Evolutionary conservation across 192 early-diverging fungal genomes (phyloP).

Genomic region (Spizellomyces sp.): DNA sequence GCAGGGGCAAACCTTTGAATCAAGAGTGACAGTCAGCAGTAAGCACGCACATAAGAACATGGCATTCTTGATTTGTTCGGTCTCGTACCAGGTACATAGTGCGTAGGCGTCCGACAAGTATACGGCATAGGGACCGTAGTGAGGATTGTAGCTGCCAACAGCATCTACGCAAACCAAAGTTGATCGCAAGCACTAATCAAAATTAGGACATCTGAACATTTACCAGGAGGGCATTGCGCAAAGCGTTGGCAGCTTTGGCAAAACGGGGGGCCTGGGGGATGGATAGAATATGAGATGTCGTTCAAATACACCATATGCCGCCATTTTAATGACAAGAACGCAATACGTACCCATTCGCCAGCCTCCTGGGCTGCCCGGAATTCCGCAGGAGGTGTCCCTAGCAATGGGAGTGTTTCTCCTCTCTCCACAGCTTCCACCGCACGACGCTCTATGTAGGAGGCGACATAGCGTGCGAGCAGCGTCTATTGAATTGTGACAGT

Average conservation of each 20-base stretch:
- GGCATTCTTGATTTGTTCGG: background rate
- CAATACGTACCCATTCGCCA: constrained; percentile 14
- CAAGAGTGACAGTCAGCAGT: background rate
- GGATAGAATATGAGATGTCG: background rate
- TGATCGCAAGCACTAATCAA: too few species aligned
- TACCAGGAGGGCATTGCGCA: constrained; percentile 15
- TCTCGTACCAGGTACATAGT: constrained; percentile 14
- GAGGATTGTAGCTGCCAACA: constrained; percentile 21
- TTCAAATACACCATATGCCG: background rate
- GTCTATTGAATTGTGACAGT: background rate
- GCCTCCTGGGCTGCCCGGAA: constrained; percentile 1
- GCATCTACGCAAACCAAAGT: constrained; percentile 14
- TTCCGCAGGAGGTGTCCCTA: background rate
- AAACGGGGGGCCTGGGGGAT: constrained; percentile 13
- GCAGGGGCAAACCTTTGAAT: constrained; percentile 21
- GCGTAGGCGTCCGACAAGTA: background rate
- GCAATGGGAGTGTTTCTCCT: background rate
- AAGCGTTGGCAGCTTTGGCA: constrained; percentile 16
- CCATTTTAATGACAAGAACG: background rate
- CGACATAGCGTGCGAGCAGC: constrained; percentile 16
- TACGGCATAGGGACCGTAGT: constrained; percentile 15
- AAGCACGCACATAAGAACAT: too few species aligned
- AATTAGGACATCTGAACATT: background rate
- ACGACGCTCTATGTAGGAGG: background rate
- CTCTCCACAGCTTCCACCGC: background rate